Evolutionary conservation across 345 rosid genomes (phyloP).

Genomic region (Lepidium sativum): DNA sequence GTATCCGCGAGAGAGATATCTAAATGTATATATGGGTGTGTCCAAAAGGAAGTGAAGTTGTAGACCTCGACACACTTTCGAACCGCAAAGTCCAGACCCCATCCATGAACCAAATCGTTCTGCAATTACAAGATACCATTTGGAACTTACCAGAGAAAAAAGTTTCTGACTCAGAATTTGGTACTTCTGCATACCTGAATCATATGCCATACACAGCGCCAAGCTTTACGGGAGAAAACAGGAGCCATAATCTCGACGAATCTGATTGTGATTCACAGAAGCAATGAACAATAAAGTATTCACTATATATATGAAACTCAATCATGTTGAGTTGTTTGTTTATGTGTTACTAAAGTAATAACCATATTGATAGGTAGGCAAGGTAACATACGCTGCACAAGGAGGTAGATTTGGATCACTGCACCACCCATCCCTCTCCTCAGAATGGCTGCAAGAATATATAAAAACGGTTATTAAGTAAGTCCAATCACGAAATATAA

Average conservation of each 20-base stretch:
- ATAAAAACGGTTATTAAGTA: background rate
- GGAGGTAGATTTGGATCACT: slow-evolving; percentile 73
- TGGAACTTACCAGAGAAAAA: background rate
- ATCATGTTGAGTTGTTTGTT: background rate
- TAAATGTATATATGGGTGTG: background rate
- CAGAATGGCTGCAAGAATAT: slow-evolving; percentile 42
- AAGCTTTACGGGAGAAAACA: slow-evolving; percentile 83
- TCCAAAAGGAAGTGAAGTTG: background rate
- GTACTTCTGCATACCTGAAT: slow-evolving; percentile 48
- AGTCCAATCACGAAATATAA: background rate
- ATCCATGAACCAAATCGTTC: slow-evolving; percentile 77
- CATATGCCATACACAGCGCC: slow-evolving; percentile 98
- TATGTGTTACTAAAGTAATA: background rate
- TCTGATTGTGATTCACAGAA: slow-evolving; percentile 30
- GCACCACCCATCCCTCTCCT: slow-evolving; percentile 90
- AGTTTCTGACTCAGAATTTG: background rate
- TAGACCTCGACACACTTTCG: slow-evolving; percentile 61
- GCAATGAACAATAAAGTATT: background rate
- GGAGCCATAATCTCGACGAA: slow-evolving; percentile 99
- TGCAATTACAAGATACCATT: slow-evolving; percentile 13
- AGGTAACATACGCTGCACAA: slow-evolving; percentile 80
- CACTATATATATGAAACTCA: background rate
- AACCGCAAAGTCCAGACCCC: slow-evolving; percentile 73
- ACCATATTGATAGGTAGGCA: background rate
- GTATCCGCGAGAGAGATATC: background rate